Evolutionary conservation across 1,284 basidiomycete species (phyloP).

Genomic region (Chiua sp.): DNA sequence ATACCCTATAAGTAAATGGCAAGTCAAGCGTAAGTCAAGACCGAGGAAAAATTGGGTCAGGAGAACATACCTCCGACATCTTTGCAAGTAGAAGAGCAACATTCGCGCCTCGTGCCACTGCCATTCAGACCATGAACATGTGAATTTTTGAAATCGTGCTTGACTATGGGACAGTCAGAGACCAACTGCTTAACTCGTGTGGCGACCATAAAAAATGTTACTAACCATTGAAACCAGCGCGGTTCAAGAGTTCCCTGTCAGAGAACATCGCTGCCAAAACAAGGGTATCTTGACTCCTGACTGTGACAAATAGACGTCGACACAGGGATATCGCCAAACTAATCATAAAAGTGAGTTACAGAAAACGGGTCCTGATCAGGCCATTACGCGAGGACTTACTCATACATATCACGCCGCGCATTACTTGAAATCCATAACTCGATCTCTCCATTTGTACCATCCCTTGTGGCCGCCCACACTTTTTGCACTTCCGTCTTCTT

Average conservation of each 20-base stretch:
- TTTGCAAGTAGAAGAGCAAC: background rate
- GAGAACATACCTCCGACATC: background rate
- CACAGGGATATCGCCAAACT: constrained; percentile 62
- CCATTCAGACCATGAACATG: background rate
- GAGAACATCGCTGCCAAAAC: constrained; percentile 91
- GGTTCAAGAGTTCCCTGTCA: constrained; percentile 78
- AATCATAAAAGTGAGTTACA: constrained; percentile 49
- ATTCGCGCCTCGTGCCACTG: background rate
- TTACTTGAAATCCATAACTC: constrained; percentile 11
- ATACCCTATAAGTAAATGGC: background rate
- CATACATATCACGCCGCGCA: constrained; percentile 82
- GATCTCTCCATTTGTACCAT: background rate
- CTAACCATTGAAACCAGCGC: constrained; percentile 61
- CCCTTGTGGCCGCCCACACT: constrained; percentile 3
- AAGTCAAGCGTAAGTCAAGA: background rate
- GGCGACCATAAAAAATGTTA: background rate
- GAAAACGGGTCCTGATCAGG: background rate
- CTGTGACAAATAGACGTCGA: constrained; percentile 70
- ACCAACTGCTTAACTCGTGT: background rate
- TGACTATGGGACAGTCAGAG: background rate
- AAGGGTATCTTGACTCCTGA: constrained; percentile 79
- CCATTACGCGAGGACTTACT: constrained; percentile 55
- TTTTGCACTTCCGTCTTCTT: background rate
- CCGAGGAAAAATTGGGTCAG: background rate
- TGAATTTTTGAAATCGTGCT: background rate